phyloP scores from a whole-genome alignment of 129 eudicot species.

The Arctium lappa region DNA sequence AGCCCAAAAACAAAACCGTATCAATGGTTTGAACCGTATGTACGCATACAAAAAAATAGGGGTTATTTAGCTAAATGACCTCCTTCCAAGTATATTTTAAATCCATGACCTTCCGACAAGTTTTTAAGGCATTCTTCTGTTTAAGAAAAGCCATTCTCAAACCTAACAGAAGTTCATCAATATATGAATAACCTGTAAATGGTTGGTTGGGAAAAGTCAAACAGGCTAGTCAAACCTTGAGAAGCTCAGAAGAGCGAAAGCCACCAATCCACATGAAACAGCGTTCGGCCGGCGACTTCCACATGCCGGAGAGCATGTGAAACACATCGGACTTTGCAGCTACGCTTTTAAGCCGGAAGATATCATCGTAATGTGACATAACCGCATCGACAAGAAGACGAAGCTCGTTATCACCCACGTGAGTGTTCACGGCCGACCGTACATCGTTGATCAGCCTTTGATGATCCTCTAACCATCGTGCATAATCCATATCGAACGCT shows the following conservation, averaged over 20 bases:
- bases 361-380: slow-evolving; percentile 82
- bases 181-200: no score
- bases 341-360: slow-evolving; percentile 65
- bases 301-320: slow-evolving; percentile 99
- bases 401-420: slow-evolving; percentile 59
- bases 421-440: slow-evolving; percentile 68
- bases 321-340: slow-evolving; percentile 82
- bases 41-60: no score
- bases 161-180: no score
- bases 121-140: no score
- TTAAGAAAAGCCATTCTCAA: no score
- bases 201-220: neutral
- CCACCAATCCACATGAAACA: slow-evolving; percentile 99
- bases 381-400: slow-evolving; percentile 75
- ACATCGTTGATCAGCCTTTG: slow-evolving; percentile 77
- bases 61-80: no score
- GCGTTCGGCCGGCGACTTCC: slow-evolving; percentile 98
- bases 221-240: slow-evolving; percentile 56
- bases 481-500: slow-evolving; percentile 83
- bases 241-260: slow-evolving; percentile 90
- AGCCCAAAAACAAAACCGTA: neutral
- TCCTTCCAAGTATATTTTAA: no score
- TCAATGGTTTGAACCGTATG: neutral
- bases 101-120: no score
- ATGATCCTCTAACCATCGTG: slow-evolving; percentile 91